A percentile compares a stretch with the other conserved stretches of the same genome.
Conservation (phyloP, 2,329 filamentous ascomycete species). For the Pyricularia sp. region DNA sequence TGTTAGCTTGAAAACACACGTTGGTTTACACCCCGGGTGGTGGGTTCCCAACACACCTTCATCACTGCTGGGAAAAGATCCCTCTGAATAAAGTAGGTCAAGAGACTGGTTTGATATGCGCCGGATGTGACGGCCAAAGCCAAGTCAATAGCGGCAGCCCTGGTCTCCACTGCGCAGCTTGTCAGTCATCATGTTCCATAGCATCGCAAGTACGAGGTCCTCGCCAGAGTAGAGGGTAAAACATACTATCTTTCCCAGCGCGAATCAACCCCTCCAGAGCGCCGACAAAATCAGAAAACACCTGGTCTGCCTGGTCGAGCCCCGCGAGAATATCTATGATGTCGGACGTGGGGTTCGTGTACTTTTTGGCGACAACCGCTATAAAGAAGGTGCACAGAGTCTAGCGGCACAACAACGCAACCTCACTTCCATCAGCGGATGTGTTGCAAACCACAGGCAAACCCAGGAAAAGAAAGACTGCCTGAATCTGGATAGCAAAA, state of each 20-base stretch:
- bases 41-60: constrained; percentile 48
- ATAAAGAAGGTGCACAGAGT: constrained; percentile 82
- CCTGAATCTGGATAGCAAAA: constrained; percentile 1
- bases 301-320: constrained; percentile 71
- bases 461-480: neutral
- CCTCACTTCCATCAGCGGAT: neutral
- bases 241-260: constrained; percentile 56
- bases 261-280: constrained; percentile 73
- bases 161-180: constrained; percentile 46
- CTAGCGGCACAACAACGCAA: constrained; percentile 28
- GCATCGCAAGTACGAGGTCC: neutral
- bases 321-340: constrained; percentile 84
- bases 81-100: constrained; percentile 89
- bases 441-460: neutral
- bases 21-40: no score
- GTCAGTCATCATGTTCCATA: neutral
- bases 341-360: constrained; percentile 89
- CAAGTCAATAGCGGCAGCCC: constrained; percentile 68
- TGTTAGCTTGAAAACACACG: neutral
- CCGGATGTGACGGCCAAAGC: constrained; percentile 77
- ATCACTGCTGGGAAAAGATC: constrained; percentile 91
- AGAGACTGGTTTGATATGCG: constrained; percentile 87
- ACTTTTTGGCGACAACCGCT: constrained; percentile 73
- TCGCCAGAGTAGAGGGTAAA: neutral
- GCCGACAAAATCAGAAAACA: constrained; percentile 80